phyloP scores from a whole-genome alignment of 2,329 filamentous ascomycete species.

The Dactylonectria macrodidyma region DNA sequence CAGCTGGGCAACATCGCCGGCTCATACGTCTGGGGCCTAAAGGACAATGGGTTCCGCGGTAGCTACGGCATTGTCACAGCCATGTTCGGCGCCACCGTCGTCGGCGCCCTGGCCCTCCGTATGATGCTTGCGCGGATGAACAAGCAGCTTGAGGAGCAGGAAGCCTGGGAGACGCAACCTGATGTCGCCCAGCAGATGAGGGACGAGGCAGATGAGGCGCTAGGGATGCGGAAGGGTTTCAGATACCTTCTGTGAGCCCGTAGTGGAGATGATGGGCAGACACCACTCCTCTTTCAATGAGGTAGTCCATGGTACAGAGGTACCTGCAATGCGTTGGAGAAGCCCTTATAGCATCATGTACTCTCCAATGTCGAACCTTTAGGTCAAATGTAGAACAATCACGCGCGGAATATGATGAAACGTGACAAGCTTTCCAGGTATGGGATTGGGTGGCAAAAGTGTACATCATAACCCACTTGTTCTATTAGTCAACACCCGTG shows the following conservation, averaged over 20 bases:
- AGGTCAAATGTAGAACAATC: too few relatives aligned
- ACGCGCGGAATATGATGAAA: too few relatives aligned
- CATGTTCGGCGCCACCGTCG: slow-evolving; percentile 74
- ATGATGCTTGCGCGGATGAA: slow-evolving; percentile 63
- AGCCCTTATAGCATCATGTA: too few relatives aligned
- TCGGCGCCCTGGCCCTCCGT: slow-evolving; percentile 65
- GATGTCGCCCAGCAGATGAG: slow-evolving; percentile 58
- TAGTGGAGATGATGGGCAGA: not conserved
- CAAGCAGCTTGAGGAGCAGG: slow-evolving; percentile 61
- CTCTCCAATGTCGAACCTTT: too few relatives aligned
- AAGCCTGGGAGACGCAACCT: slow-evolving; percentile 56
- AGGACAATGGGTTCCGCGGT: slow-evolving; percentile 72
- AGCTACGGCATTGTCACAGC: slow-evolving; percentile 76
- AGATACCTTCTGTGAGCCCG: slow-evolving; percentile 59
- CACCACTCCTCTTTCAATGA: too few relatives aligned
- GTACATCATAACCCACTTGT: too few relatives aligned
- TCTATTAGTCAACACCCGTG: too few relatives aligned
- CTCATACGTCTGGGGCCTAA: slow-evolving; percentile 74
- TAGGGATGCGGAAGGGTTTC: slow-evolving; percentile 63
- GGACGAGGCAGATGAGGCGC: slow-evolving; percentile 60
- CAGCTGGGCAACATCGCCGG: slow-evolving; percentile 73
- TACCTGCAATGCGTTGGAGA: too few relatives aligned
- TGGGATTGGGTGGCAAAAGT: too few relatives aligned
- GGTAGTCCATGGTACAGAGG: too few relatives aligned
- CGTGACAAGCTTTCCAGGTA: too few relatives aligned